Base-by-base conservation (phyloP, 768 basidiomycete genomes). In the Cystofilobasidium ferigula region DNA sequence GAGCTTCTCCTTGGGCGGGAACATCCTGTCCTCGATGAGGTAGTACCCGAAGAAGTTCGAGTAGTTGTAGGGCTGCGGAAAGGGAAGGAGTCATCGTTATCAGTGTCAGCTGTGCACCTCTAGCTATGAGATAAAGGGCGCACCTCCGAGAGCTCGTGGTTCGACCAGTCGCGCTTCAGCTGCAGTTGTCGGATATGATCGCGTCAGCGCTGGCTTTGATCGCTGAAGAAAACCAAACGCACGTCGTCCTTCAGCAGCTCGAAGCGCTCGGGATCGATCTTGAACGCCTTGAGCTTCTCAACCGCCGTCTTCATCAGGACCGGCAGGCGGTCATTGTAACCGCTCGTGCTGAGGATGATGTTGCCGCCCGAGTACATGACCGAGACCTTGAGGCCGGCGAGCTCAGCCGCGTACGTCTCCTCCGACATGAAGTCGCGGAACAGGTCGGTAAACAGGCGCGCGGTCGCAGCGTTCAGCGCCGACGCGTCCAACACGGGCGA, bases 301-400 rank as follows among this genome's bases (percentile, higher is more conserved):
- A 93, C 73, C 61, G 97, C 82, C 68, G 85, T 81, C 71, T 85
- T 78, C 8, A 85, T 81, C 43, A 98, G 81, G 2, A 87, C 83
- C 9, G 83, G 78, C 0, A 83, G 79, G 76, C 94, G 97, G 77
- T 98, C 92, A 72, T 91, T 93, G 78, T 95, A 98, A 8, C 95
- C 95, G 54, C 80, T 81, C 62, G 89, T 78, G 3, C 80, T 78
- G 53, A 95, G 75, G 47, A 79, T 82, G 57, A 95, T 74, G 1
- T 88, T 88, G 16, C 84, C 84, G 2, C 80, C 78, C 69, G 84
- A 81, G 14, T 81, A 78, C 30, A 67, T 67, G 60, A 56, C 40
- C 36, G 51, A 48, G 32, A 54, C 38, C 30, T 56, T 57, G 10
- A 64, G 36, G 48, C 63, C 92, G 18, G 94, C 95, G 30, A 98